Percentiles rank a stretch among this genome's conserved stretches.
Conservation (phyloP, 75 land plant species). For the Pinus taeda region DNA sequence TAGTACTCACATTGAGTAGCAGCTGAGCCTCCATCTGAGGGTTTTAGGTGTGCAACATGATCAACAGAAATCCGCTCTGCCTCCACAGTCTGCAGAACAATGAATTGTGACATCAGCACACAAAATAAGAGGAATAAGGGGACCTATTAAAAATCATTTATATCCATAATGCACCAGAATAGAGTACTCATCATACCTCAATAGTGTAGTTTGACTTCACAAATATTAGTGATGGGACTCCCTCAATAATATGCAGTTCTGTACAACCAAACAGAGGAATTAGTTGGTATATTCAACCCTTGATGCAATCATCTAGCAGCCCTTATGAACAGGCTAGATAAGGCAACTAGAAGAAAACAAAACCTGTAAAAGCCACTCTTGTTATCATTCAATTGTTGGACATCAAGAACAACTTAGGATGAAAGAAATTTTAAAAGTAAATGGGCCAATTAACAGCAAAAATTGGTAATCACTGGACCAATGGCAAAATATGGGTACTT, state of each 20-base stretch:
- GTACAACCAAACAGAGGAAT: too few species aligned
- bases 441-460: too few species aligned
- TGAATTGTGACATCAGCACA: not conserved
- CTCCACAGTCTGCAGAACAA: conserved; percentile 71
- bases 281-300: too few species aligned
- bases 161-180: not conserved
- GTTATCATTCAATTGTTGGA: too few species aligned
- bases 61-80: conserved; percentile 97
- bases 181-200: conserved; percentile 53
- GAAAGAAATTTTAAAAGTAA: too few species aligned
- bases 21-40: conserved; percentile 97
- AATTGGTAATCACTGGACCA: too few species aligned
- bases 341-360: too few species aligned
- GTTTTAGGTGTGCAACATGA: conserved; percentile 98
- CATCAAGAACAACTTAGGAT: too few species aligned
- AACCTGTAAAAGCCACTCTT: too few species aligned
- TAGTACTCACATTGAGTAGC: conserved; percentile 81
- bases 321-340: too few species aligned
- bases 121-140: not conserved
- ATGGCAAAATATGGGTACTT: too few species aligned
- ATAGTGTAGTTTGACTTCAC: conserved; percentile 91
- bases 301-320: too few species aligned
- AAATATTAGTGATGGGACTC: conserved; percentile 96
- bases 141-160: not conserved
- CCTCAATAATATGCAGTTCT: conserved; percentile 97